Base-by-base conservation (phyloP, 2,329 filamentous ascomycete species). In the Pyrenophora graminea region DNA sequence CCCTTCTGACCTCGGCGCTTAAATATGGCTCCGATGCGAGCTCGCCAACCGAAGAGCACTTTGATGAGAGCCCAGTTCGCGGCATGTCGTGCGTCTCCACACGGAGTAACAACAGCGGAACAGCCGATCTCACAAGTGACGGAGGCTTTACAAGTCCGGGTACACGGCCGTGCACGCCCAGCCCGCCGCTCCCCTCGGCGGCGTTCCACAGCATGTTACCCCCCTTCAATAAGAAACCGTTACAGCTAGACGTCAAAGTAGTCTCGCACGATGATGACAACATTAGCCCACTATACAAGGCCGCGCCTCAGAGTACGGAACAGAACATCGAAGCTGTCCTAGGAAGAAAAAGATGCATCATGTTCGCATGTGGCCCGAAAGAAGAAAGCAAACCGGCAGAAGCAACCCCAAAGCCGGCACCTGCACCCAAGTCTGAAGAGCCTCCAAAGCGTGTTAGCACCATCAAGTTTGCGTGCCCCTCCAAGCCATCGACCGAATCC, bases 121-220 rank as follows among this genome's bases (percentile, higher is more conserved):
- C 91, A 3, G 89, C 89, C 32, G 93, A 97, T 59, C 80, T 97
- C 50, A 97, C 91, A n/a, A 97, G 92, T 74, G 94, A 97, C 67
- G 94, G 90, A 51, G 92, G 90, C 52, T 77, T 95, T 52, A 96
- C 92, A 15, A 97, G 91, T 66, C 91, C 93, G 36, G 88, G 74
- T 25, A 75, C 90, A n/a, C 82, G 91, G 48, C 90, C 90, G 31
- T 91, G 85, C 71, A 93, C 91, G 0, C 91, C 92, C 1, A 97
- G 93, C 68, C 93, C 94, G 15, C 91, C 91, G n/a, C 79, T 87
- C 2, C 85, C 85, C 4, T 80, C 85, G 15, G 78, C 83, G 45
- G 75, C 77, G 9, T 69, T 75, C 44, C 71, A 67, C 45, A 68
- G 54, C 38, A 67, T 74, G 48, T 55, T 75, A 8, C 70, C 62